Percentiles rank a stretch among this genome's conserved stretches.
phyloP scores from a whole-genome alignment of 768 basidiomycete genomes.

The Tricholoma sp. region DNA sequence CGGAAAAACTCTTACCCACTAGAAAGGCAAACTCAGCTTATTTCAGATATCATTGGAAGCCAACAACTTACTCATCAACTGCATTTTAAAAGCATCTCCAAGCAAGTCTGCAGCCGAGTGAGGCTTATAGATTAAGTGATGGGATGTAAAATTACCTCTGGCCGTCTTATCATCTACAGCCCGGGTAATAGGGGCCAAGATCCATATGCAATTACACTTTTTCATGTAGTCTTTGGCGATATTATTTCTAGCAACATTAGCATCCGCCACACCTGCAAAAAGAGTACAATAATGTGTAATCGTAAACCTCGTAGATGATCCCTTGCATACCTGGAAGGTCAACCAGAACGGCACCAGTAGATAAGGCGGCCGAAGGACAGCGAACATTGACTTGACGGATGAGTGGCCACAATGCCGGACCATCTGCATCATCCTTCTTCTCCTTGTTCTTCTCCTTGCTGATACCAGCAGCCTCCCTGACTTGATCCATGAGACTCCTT shows the following conservation, averaged over 20 bases:
- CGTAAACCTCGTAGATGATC: neutral
- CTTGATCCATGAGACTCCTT: conserved; percentile 29
- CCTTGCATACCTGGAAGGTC: conserved; percentile 50
- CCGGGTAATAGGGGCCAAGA: conserved; percentile 58
- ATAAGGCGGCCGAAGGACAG: conserved; percentile 44
- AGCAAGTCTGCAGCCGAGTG: conserved; percentile 40
- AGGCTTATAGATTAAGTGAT: neutral
- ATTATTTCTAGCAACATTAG: conserved; percentile 57
- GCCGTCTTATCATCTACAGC: conserved; percentile 66
- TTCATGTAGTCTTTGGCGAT: conserved; percentile 69
- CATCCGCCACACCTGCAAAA: conserved; percentile 48
- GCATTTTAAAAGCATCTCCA: conserved; percentile 59
- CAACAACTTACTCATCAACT: conserved; percentile 48
- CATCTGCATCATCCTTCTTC: conserved; percentile 20
- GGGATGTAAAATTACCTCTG: conserved; percentile 31
- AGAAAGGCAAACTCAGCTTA: conserved; percentile 3
- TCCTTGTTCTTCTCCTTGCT: conserved; percentile 18
- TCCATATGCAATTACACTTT: conserved; percentile 59
- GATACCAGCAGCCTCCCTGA: conserved; percentile 17
- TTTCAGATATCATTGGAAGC: neutral
- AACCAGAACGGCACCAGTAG: conserved; percentile 58
- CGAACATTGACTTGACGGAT: conserved; percentile 60
- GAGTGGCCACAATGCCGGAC: conserved; percentile 55
- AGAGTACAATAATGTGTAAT: neutral
- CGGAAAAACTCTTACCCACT: conserved; percentile 39